These are phyloP conservation scores for Meripilus lineatus DNA, from an alignment of 1,284 basidiomycete species.

Conservation along the genomic window DNA sequence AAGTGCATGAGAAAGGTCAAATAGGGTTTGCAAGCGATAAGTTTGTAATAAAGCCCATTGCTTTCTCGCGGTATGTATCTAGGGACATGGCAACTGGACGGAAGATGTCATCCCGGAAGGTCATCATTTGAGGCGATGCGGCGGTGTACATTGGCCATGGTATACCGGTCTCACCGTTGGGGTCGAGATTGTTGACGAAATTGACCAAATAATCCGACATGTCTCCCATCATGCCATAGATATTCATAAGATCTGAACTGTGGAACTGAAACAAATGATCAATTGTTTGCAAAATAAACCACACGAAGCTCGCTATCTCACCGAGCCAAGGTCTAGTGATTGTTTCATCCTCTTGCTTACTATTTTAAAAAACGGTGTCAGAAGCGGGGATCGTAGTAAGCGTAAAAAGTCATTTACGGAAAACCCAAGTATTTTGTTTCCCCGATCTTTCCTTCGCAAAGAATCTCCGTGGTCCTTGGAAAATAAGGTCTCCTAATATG, in stretches of 20 bases:
- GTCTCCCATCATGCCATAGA: slow-evolving; percentile 18
- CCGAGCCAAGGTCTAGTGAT: neutral
- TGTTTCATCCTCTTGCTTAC: neutral
- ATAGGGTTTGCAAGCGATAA: slow-evolving; percentile 1
- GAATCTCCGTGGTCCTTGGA: slow-evolving; percentile 50
- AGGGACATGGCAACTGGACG: slow-evolving; percentile 23
- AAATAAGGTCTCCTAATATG: slow-evolving; percentile 46
- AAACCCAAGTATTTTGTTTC: slow-evolving; percentile 28
- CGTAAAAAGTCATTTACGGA: slow-evolving; percentile 21
- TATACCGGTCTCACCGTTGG: slow-evolving; percentile 15
- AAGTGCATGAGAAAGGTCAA: neutral
- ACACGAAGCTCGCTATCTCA: slow-evolving; percentile 13
- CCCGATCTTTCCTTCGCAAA: slow-evolving; percentile 30
- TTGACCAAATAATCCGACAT: slow-evolving; percentile 21
- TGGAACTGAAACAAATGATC: slow-evolving; percentile 16
- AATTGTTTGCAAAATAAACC: slow-evolving; percentile 13
- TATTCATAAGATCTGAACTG: slow-evolving; percentile 18
- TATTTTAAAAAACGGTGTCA: neutral
- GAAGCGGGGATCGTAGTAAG: neutral
- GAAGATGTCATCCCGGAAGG: slow-evolving; percentile 18
- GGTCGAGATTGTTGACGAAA: slow-evolving; percentile 23
- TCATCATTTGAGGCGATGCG: slow-evolving; percentile 16
- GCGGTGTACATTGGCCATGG: slow-evolving; percentile 19
- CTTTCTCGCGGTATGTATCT: slow-evolving; percentile 28
- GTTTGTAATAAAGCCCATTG: slow-evolving; percentile 34